Evolutionary conservation across 2,329 filamentous ascomycete genomes (phyloP).

Genomic region (Ceratocystis alfenasii): DNA sequence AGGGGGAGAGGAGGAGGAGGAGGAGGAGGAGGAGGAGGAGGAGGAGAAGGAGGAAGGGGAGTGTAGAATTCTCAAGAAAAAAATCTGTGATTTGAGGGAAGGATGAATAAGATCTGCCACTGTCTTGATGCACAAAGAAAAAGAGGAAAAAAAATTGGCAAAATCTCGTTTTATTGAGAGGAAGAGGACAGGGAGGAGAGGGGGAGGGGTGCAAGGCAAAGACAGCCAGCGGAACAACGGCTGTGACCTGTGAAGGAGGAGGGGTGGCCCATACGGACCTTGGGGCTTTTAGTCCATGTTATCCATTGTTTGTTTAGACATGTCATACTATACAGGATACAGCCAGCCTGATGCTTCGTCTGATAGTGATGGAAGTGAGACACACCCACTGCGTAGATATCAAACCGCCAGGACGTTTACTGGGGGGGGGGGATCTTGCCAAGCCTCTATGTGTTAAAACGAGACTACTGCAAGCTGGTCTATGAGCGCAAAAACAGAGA

Average conservation of each 20-base stretch:
- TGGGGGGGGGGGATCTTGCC: neutral
- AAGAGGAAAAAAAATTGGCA: neutral
- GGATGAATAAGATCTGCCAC: constrained; percentile 10
- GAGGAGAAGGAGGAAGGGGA: constrained; percentile 12
- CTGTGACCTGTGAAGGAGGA: neutral
- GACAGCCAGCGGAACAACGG: constrained; percentile 1
- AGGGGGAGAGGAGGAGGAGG: neutral
- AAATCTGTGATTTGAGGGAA: constrained; percentile 5
- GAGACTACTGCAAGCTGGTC: neutral
- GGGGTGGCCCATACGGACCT: neutral
- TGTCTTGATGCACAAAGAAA: neutral
- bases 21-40: neutral
- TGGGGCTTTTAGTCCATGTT: neutral
- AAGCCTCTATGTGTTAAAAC: no score
- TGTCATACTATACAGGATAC: neutral
- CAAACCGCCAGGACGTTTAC: no score
- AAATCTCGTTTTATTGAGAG: neutral
- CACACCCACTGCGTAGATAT: neutral
- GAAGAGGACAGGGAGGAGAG: neutral
- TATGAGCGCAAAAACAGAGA: neutral
- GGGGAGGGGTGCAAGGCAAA: neutral
- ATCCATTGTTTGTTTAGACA: neutral
- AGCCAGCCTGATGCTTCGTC: neutral
- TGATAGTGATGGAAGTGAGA: neutral
- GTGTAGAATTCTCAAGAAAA: constrained; percentile 9